Evolutionary conservation across 2,329 filamentous ascomycete genomes (phyloP).

Genomic region (Penicillium digitatum): DNA sequence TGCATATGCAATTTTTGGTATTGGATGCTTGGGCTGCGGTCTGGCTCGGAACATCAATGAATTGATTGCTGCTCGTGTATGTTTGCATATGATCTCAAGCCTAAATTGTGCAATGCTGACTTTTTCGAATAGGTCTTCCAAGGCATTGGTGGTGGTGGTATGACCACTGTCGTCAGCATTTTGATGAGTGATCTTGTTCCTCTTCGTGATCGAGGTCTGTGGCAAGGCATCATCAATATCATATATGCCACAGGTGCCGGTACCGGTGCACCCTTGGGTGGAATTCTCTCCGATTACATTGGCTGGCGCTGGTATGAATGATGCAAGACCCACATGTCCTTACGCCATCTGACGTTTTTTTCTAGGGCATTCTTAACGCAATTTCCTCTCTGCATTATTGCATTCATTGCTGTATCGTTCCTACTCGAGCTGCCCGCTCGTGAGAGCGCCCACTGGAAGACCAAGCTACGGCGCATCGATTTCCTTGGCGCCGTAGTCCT

Average conservation of each 20-base stretch:
- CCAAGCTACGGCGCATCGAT: conserved; percentile 66
- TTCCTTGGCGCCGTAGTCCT: conserved; percentile 67
- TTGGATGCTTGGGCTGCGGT: conserved; percentile 51
- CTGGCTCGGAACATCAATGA: conserved; percentile 61
- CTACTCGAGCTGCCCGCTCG: conserved; percentile 58
- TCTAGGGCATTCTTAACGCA: conserved; percentile 66
- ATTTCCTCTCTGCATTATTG: conserved; percentile 63
- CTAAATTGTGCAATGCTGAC: conserved; percentile 20
- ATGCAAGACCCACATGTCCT: conserved; percentile 2
- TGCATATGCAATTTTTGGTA: conserved; percentile 51
- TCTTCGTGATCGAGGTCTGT: conserved; percentile 65
- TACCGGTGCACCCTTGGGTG: conserved; percentile 65
- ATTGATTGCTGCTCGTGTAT: conserved; percentile 59
- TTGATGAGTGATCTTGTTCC: conserved; percentile 68
- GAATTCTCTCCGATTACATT: conserved; percentile 66
- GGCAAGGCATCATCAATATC: conserved; percentile 72
- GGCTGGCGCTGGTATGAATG: conserved; percentile 66
- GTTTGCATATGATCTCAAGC: conserved; percentile 35
- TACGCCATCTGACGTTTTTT: conserved; percentile 12
- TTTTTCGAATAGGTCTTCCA: conserved; percentile 46
- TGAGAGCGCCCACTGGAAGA: conserved; percentile 59
- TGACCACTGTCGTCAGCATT: conserved; percentile 66
- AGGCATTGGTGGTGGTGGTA: conserved; percentile 66
- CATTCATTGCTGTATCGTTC: conserved; percentile 61
- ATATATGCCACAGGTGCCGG: conserved; percentile 66